Base-by-base conservation (phyloP, 805 yeast genomes). In the Candida maltosa region DNA sequence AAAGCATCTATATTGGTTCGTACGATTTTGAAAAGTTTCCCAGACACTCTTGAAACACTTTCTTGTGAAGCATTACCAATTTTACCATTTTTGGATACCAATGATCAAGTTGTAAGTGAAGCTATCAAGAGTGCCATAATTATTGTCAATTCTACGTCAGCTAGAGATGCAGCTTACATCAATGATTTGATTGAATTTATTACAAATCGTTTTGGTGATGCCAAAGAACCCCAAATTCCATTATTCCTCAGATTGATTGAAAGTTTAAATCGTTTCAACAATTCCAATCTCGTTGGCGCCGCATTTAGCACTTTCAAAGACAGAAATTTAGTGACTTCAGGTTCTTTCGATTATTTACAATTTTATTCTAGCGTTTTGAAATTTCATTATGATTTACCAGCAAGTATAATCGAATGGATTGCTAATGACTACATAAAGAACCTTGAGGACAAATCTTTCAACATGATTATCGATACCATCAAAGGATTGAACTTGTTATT, bases 51-150 rank as follows among this genome's bases (percentile, higher is more conserved):
- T 4, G 41, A 37, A 3, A 16, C 23, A 4, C 22, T 44, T 16
- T 32, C 39, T 14, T 40, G 32, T 15, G 12, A 19, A 11, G 29
- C 37, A 12, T 32, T 20, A 11, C 39, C 29, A 7, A 19, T 16
- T 4, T 31, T 42, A 8, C 51, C 65, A 27, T 36, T 73, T 16
- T 49, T 60, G 26, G 80, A 76, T 54, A 45, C 61, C 21, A 66
- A 75, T 40, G 71, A 68, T 6, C 54, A 68, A 15, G 87, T 80
- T 0, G 65, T 76, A 1, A 56, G 62, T 27, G 78, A 75, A 38
- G 60, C 75, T 1, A 51, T 81, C 23, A 60, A 58, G 12, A 56
- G 81, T 2, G 27, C 39, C 9, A 32, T 38, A 12, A 21, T 34
- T 16, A 37, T 42, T 4, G 25, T 33, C 9, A 24, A 34, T 18